Base-by-base conservation (phyloP, 2,329 filamentous ascomycete species). In the Scedosporium aurantiacum region DNA sequence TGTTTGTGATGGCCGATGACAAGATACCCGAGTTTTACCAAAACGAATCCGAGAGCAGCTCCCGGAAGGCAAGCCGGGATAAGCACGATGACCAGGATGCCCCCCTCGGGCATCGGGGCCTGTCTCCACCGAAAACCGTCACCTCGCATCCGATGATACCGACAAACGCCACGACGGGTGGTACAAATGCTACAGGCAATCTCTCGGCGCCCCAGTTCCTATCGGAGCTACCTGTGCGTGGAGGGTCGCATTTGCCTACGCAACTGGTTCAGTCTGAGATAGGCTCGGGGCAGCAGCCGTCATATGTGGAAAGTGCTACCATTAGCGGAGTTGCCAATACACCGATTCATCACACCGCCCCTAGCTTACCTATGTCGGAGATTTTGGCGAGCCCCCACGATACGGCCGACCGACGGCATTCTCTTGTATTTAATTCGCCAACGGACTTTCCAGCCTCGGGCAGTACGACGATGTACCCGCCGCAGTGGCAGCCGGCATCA, bases 1-100 rank as follows among this genome's bases (percentile, higher is more conserved):
- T 82, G 18, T 78, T 75, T 58, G 78, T 84, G 54, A 79, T 79
- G 73, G 74, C 77, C 2, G 79, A 82, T 60, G 79, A 83, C 64
- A 80, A 80, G 64, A 69, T 78, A 5, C 73, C 74, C 3, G 78
- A 81, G 56, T 76, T 73, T 28, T 79, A 77, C 58, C 79, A 82
- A 21, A 77, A 75, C 23, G 81, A 83, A 5, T 72, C 76, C 18
- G 73, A 74, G n/a, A n/a, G n/a, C 8, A 71, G 68, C 8, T 68
- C 72, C 2, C 69, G 71, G 57, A 74, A 77, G 59, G 76, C 78
- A 27, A 77, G 78, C 16, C 76, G 78, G 10, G 77, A 78, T 2
- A 73, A 75, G 1, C 71, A 74, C 23, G 72, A 74, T 2, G 66
- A 71, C 2, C 69, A 75, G 8, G 71, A 69, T 32, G 71, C 77